These are phyloP conservation scores for Yarrowia porcina DNA, from an alignment of 805 yeast species.

Conservation along the genomic window DNA sequence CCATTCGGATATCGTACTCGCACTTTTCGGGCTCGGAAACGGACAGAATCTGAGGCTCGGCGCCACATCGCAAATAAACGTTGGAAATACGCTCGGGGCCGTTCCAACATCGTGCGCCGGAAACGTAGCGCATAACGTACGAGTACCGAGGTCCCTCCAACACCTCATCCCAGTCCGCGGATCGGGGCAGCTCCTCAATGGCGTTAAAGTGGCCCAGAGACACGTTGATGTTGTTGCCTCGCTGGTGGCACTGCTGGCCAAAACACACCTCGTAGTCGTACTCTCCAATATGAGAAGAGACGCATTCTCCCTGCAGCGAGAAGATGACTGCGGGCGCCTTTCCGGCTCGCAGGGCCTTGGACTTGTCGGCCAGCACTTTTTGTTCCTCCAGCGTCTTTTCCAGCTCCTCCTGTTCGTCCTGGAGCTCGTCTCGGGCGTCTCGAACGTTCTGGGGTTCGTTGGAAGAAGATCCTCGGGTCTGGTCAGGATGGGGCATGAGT, in stretches of 20 bases:
- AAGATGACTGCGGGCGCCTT: conserved; percentile 68
- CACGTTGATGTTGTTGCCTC: conserved; percentile 46
- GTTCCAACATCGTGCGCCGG: conserved; percentile 88
- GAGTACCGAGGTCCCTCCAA: conserved; percentile 32
- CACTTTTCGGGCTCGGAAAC: conserved; percentile 91
- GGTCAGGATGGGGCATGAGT: conserved; percentile 18
- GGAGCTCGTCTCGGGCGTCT: conserved; percentile 29
- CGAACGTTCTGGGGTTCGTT: conserved; percentile 28
- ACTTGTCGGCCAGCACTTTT: conserved; percentile 5
- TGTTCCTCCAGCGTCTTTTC: conserved; percentile 29
- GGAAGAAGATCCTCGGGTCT: neutral
- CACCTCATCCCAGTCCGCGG: conserved; percentile 21
- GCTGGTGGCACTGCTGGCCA: conserved; percentile 56
- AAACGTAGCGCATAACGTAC: conserved; percentile 44
- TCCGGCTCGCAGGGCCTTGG: conserved; percentile 31
- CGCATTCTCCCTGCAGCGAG: conserved; percentile 51
- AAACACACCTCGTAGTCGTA: conserved; percentile 66
- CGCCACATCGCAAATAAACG: conserved; percentile 67
- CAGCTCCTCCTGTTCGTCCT: conserved; percentile 29
- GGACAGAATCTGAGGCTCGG: conserved; percentile 49
- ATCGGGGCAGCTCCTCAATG: conserved; percentile 29
- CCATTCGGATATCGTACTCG: conserved; percentile 54
- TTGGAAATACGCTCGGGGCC: conserved; percentile 79
- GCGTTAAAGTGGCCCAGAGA: conserved; percentile 49
- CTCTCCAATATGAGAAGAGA: conserved; percentile 56